Evolutionary conservation across 371 early-diverging fungal genomes (phyloP).

Genomic region (Caulochytrium protostelioides): DNA sequence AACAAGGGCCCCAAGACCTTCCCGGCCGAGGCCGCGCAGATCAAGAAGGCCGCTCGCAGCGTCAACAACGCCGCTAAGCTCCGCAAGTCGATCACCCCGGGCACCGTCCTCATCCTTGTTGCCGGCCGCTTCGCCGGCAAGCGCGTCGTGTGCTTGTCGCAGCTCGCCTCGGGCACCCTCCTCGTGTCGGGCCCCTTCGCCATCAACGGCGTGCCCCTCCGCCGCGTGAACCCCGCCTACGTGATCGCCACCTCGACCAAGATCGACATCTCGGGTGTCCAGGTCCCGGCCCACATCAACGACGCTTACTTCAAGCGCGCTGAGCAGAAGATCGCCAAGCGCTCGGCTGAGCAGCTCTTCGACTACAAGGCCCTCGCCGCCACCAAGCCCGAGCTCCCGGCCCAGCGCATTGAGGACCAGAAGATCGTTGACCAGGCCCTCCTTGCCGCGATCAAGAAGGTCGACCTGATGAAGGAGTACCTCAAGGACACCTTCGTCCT

Average conservation of each 20-base stretch:
- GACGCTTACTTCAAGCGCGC: constrained; percentile 81
- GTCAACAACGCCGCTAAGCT: constrained; percentile 51
- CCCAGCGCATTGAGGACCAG: constrained; percentile 64
- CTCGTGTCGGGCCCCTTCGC: constrained; percentile 93
- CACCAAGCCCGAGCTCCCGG: too few species aligned
- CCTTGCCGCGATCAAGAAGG: constrained; percentile 56
- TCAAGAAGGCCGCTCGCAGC: too few species aligned
- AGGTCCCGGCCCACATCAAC: constrained; percentile 49
- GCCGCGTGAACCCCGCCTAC: constrained; percentile 95
- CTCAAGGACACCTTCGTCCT: constrained; percentile 63
- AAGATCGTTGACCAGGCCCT: constrained; percentile 63
- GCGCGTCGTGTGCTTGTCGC: constrained; percentile 95
- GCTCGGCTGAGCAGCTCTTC: constrained; percentile 68
- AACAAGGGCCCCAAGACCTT: too few species aligned
- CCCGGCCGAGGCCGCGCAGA: too few species aligned
- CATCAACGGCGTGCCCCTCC: constrained; percentile 93
- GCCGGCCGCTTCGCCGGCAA: constrained; percentile 94
- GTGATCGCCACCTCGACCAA: constrained; percentile 95
- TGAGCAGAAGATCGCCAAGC: constrained; percentile 43
- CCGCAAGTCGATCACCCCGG: constrained; percentile 80
- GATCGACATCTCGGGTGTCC: constrained; percentile 58
- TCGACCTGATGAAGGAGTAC: constrained; percentile 65
- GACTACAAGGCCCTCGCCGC: constrained; percentile 48
- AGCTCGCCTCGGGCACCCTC: constrained; percentile 78
- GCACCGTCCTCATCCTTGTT: constrained; percentile 88